A percentile compares a stretch with the other conserved stretches of the same genome.
These are phyloP conservation scores for Dictyophora rubrovolvata DNA, from an alignment of 768 basidiomycete genomes.

Conservation along the genomic window DNA sequence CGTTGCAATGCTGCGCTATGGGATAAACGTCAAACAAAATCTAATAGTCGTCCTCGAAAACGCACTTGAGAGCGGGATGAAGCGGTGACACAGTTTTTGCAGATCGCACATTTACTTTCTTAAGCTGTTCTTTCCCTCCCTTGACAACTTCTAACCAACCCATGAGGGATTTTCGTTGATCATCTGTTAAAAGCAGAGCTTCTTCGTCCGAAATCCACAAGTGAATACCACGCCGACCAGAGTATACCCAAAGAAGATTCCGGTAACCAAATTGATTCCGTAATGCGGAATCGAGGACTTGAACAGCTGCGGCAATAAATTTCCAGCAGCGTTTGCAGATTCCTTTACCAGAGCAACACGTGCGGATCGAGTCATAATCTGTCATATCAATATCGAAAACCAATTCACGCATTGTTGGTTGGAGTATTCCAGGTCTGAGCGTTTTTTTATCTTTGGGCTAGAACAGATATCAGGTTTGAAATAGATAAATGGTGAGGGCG, in stretches of 20 bases:
- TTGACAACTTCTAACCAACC: conserved; percentile 77
- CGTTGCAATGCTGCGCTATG: conserved; percentile 36
- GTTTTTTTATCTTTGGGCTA: conserved; percentile 89
- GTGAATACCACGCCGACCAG: conserved; percentile 96
- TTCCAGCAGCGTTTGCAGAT: conserved; percentile 93
- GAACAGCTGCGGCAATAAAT: conserved; percentile 88
- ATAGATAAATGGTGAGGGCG: background rate
- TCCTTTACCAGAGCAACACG: conserved; percentile 84
- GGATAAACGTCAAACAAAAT: conserved; percentile 5
- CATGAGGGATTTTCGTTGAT: conserved; percentile 81
- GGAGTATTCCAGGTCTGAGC: conserved; percentile 54
- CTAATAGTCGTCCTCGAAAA: conserved; percentile 10
- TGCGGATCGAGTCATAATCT: conserved; percentile 92
- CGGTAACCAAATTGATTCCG: conserved; percentile 86
- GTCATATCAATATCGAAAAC: conserved; percentile 99
- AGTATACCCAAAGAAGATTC: conserved; percentile 95
- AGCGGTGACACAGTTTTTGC: conserved; percentile 29
- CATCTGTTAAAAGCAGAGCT: conserved; percentile 85
- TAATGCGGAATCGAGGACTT: conserved; percentile 68
- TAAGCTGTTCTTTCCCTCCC: conserved; percentile 69
- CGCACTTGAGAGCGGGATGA: conserved; percentile 68
- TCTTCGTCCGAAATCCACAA: conserved; percentile 90
- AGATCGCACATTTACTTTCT: conserved; percentile 67
- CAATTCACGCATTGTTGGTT: conserved; percentile 76
- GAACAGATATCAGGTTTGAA: background rate